A percentile compares a stretch with the other conserved stretches of the same genome.
These are phyloP conservation scores for Trichophyton verrucosum DNA, from an alignment of 2,329 filamentous ascomycete species.

Conservation along the genomic window DNA sequence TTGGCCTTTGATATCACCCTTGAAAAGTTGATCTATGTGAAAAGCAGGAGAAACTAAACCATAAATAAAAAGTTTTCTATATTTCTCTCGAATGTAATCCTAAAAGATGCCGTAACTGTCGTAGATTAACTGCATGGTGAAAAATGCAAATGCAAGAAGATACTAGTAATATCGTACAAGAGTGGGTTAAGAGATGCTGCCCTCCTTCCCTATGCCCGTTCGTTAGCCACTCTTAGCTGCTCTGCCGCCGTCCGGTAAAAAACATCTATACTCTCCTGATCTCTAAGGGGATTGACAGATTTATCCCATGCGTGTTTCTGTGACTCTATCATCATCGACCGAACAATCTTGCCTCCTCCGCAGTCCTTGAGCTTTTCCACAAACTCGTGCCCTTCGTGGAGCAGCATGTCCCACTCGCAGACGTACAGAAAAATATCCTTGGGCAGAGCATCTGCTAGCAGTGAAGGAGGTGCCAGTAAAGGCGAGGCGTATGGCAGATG, in stretches of 20 bases:
- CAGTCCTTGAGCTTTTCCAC: slow-evolving; percentile 27
- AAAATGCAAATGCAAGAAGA: not conserved
- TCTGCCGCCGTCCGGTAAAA: slow-evolving; percentile 34
- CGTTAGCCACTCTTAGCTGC: slow-evolving; percentile 31
- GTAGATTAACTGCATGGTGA: not conserved
- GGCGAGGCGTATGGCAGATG: slow-evolving; percentile 48
- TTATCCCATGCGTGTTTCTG: slow-evolving; percentile 40
- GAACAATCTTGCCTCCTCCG: slow-evolving; percentile 32
- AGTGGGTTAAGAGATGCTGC: too few relatives aligned
- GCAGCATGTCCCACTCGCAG: slow-evolving; percentile 56
- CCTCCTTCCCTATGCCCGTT: not conserved
- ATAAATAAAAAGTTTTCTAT: not conserved
- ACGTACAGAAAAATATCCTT: slow-evolving; percentile 50
- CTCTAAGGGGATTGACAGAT: slow-evolving; percentile 35
- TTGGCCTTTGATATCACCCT: not conserved
- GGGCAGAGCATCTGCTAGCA: slow-evolving; percentile 43
- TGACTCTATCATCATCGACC: slow-evolving; percentile 35
- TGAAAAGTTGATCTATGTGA: not conserved
- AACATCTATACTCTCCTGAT: slow-evolving; percentile 31
- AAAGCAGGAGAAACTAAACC: not conserved
- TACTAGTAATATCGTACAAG: not conserved
- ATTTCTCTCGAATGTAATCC: not conserved
- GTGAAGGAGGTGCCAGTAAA: slow-evolving; percentile 41
- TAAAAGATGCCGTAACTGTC: not conserved
- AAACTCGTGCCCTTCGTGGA: slow-evolving; percentile 44